A percentile compares a stretch with the other conserved stretches of the same genome.
Evolutionary conservation across 1,139 yeast species (phyloP).

Genomic region (Geotrichum fermentans): DNA sequence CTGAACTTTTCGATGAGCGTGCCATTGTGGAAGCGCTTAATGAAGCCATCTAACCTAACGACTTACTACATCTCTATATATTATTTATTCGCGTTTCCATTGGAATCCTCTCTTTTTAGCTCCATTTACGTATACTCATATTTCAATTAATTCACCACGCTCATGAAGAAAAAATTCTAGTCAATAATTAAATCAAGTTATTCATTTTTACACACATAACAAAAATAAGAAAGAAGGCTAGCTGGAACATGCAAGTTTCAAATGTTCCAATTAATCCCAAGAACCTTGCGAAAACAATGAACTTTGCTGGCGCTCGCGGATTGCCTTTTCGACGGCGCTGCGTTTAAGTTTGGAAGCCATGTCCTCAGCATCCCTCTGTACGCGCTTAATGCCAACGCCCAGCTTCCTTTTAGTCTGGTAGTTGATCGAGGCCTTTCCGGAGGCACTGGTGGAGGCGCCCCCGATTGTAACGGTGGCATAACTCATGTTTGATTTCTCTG

Average conservation of each 20-base stretch:
- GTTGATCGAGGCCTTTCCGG: slow-evolving; percentile 6
- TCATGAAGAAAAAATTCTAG: too few relatives aligned
- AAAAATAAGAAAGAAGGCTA: too few relatives aligned
- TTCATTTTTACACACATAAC: too few relatives aligned
- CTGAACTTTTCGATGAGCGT: neutral
- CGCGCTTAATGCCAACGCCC: slow-evolving; percentile 1
- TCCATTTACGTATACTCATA: too few relatives aligned
- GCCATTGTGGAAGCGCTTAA: slow-evolving; percentile 8
- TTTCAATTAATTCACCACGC: too few relatives aligned
- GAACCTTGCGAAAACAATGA: slow-evolving; percentile 8
- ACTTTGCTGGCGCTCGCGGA: slow-evolving; percentile 3
- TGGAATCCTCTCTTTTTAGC: too few relatives aligned
- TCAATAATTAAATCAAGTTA: neutral
- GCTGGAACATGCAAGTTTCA: too few relatives aligned
- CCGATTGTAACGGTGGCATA: slow-evolving; percentile 2
- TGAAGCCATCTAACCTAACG: neutral
- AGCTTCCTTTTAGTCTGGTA: neutral
- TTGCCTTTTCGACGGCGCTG: slow-evolving; percentile 1
- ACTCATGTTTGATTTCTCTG: too few relatives aligned
- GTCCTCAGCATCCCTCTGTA: neutral
- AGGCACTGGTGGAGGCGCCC: slow-evolving; percentile 4
- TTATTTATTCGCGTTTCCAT: neutral
- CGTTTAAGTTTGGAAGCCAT: neutral
- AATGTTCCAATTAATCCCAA: slow-evolving; percentile 1
- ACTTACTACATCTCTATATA: neutral